Base-by-base conservation (phyloP, 1,284 basidiomycete species). In the Hemileia vastatrix region DNA sequence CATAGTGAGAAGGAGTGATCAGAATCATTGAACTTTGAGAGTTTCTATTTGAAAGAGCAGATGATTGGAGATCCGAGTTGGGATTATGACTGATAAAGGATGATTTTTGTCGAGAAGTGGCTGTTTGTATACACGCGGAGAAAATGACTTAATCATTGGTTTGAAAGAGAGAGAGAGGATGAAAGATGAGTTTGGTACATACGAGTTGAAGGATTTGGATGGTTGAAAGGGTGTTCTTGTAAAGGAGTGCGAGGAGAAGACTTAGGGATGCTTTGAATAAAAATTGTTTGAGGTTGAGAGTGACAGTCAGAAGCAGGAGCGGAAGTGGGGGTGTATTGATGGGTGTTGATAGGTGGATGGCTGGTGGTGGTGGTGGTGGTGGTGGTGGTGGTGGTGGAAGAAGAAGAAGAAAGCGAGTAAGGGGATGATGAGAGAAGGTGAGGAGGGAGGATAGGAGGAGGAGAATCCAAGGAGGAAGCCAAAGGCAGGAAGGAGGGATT, bases 71-170 rank as follows among this genome's bases (percentile, higher is more conserved):
- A n/a, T n/a, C n/a, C n/a, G n/a, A n/a, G n/a, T n/a, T n/a, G n/a
- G n/a, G n/a, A n/a, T n/a, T n/a, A n/a, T n/a, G n/a, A n/a, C n/a
- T n/a, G n/a, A n/a, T n/a, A n/a, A n/a, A n/a, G n/a, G n/a, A n/a
- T n/a, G n/a, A n/a, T n/a, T n/a, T n/a, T n/a, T n/a, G n/a, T n/a
- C n/a, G n/a, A n/a, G n/a, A n/a, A n/a, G n/a, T n/a, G n/a, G n/a
- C n/a, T n/a, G n/a, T n/a, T n/a, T n/a, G n/a, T n/a, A n/a, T n/a
- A n/a, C n/a, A n/a, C n/a, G n/a, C n/a, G n/a, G 19, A 8, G 43
- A 44, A 44, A 18, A 44, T 31, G 59, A 54, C 31, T 61, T 61
- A 43, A 61, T 6, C 52, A 61, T 61, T n/a, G 44, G 43, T 23
- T n/a, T 27, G n/a, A 50, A 52, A 19, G 27, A 44, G 3, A 21